These are phyloP conservation scores for Metschnikowia chrysomelidarum DNA, from an alignment of 805 yeast species.

Conservation along the genomic window DNA sequence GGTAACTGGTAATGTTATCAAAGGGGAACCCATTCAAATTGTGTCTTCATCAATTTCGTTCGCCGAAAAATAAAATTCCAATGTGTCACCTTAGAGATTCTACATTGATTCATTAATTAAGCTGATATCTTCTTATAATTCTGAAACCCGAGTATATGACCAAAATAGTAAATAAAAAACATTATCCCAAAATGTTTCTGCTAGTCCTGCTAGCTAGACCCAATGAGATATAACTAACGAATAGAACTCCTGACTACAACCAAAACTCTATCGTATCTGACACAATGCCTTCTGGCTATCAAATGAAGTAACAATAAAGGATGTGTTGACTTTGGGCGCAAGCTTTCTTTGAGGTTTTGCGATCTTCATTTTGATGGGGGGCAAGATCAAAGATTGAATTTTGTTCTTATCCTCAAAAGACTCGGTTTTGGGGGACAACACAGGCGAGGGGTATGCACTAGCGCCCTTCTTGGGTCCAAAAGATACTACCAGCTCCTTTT, in stretches of 20 bases:
- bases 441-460: conserved; percentile 34
- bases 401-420: conserved; percentile 14
- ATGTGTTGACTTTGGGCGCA: conserved; percentile 6
- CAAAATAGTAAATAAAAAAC: not conserved
- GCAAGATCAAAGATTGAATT: conserved; percentile 7
- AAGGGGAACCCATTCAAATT: no score
- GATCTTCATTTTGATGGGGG: conserved; percentile 17
- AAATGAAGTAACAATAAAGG: conserved; percentile 35
- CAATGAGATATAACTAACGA: no score
- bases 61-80: no score
- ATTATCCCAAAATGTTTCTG: conserved; percentile 1
- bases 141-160: no score
- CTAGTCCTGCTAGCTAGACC: conserved; percentile 13
- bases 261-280: conserved; percentile 10
- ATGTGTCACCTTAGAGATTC: no score
- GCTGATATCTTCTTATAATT: no score
- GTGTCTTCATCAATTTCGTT: no score
- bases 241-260: no score
- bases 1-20: no score
- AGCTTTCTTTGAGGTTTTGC: conserved; percentile 11
- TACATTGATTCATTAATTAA: no score
- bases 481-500: no score
- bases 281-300: conserved; percentile 28
- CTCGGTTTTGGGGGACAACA: conserved; percentile 25
- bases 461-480: conserved; percentile 16